Conservation (phyloP, 1,139 yeast genomes). For the Kodamaea sp. region DNA sequence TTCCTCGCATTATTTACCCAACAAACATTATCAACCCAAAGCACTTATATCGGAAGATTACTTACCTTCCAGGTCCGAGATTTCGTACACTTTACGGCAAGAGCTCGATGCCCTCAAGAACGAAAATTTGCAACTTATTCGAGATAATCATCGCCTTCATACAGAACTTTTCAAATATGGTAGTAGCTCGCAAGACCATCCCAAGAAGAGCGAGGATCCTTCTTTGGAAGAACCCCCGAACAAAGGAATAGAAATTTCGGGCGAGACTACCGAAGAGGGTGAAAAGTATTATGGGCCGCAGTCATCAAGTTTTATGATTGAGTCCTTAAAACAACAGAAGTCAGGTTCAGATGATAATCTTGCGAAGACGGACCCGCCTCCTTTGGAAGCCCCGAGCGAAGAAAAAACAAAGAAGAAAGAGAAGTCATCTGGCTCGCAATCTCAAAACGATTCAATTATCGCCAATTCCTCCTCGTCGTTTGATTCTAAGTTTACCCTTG, state of each 20-base stretch:
- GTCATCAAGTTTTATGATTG: constrained; percentile 49
- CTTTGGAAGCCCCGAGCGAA: constrained; percentile 1
- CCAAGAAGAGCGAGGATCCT: neutral
- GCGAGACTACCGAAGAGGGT: constrained; percentile 24
- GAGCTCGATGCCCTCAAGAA: constrained; percentile 7
- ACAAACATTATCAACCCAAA: constrained; percentile 1
- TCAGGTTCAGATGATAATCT: constrained; percentile 5
- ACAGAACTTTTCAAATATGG: constrained; percentile 10
- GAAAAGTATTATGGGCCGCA: constrained; percentile 53
- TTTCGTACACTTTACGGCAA: constrained; percentile 6
- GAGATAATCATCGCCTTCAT: constrained; percentile 21
- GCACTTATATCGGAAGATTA: neutral
- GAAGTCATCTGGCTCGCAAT: neutral
- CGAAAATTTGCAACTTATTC: constrained; percentile 23
- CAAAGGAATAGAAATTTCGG: constrained; percentile 11
- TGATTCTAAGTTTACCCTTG: constrained; percentile 13
- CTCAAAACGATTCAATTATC: constrained; percentile 6
- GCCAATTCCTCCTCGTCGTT: constrained; percentile 13
- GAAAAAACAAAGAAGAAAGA: constrained; percentile 2
- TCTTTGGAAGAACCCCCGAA: constrained; percentile 1
- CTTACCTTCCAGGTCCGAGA: neutral
- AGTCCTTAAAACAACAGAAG: constrained; percentile 24
- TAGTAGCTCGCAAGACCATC: neutral
- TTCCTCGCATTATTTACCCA: constrained; percentile 6
- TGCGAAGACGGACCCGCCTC: neutral